Conservation (phyloP, 768 basidiomycete genomes). For the Collybiopsis confluens region DNA sequence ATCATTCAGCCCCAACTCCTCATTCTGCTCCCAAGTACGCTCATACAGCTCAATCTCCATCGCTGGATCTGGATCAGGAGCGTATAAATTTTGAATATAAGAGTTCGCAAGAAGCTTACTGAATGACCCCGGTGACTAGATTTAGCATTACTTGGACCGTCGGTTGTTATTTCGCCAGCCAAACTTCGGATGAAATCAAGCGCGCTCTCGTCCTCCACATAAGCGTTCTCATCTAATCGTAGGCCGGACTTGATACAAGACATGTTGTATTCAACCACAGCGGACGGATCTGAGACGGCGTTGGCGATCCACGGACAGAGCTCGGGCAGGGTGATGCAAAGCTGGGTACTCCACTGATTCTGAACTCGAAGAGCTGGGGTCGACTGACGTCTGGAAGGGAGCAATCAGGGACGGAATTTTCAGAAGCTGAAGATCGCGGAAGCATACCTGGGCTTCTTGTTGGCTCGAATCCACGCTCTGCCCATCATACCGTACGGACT, state of each 20-base stretch:
- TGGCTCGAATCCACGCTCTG: background rate
- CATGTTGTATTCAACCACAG: background rate
- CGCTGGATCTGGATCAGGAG: slow-evolving; percentile 94
- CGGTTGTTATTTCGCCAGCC: background rate
- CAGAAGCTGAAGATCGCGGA: background rate
- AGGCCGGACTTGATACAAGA: background rate
- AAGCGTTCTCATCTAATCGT: background rate
- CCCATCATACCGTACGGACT: background rate
- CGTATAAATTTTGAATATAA: slow-evolving; percentile 92
- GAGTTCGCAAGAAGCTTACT: slow-evolving; percentile 67
- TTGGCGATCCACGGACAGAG: too few relatives aligned
- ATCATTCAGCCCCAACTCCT: slow-evolving; percentile 89
- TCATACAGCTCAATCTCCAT: slow-evolving; percentile 84
- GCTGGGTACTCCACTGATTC: too few relatives aligned
- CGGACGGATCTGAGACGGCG: too few relatives aligned
- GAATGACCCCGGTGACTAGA: too few relatives aligned
- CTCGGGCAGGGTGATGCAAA: too few relatives aligned
- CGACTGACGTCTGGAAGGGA: too few relatives aligned
- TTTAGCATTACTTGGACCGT: too few relatives aligned
- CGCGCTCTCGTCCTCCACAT: background rate
- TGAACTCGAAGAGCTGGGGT: too few relatives aligned
- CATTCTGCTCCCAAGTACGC: slow-evolving; percentile 86
- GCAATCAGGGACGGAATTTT: too few relatives aligned
- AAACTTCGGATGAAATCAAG: background rate
- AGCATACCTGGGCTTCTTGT: background rate